Base-by-base conservation (phyloP, 306 rosid species). In the Cicer judaicum region DNA sequence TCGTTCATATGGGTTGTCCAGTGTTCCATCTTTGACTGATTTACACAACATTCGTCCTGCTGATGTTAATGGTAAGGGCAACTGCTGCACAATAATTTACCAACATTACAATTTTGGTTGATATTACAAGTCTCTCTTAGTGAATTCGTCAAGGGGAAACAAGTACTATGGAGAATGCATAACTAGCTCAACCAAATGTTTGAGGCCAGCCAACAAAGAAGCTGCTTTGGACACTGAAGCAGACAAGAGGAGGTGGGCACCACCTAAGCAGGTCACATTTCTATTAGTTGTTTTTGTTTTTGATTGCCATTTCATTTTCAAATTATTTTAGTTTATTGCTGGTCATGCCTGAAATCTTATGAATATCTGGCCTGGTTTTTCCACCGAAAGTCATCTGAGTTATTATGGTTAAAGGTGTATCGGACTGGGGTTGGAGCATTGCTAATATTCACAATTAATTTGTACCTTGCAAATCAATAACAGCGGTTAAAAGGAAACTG, bases 121-220 rank as follows among this genome's bases (percentile, higher is more conserved):
- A 72, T 72, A 6, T 34, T 65, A 13, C 67, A 43, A 68, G 74
- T 79, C 64, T 67, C 42, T 69, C 70, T 83, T 79, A 88, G 91
- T 90, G 70, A 90, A 88, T 80, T 83, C 93, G 59, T 88, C 96
- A 66, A 81, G 96, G 84, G 91, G 91, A 14, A 90, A 87, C 85
- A 90, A 88, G 84, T 88, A 85, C 79, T 90, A 79, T 44, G 96
- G 93, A 70, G 88, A 85, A 84, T 88, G 96, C 72, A 66, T 68
- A 21, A 73, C 59, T 76, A 60, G 75, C 55, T 83, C 81, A 1
- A 68, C 77, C 53, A 72, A 73, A 73, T 90, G 93, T 84, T 78
- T 81, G 85, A 88, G 86, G 79, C 96, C 93, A 72, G 96, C 93
- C 75, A 79, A 87, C 80, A 88, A 78, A 76, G 91, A 90, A 83